Percentiles rank a stretch among this genome's conserved stretches.
These are phyloP conservation scores for Eremomyces bilateralis DNA, from an alignment of 495 filamentous ascomycete species.

Conservation along the genomic window DNA sequence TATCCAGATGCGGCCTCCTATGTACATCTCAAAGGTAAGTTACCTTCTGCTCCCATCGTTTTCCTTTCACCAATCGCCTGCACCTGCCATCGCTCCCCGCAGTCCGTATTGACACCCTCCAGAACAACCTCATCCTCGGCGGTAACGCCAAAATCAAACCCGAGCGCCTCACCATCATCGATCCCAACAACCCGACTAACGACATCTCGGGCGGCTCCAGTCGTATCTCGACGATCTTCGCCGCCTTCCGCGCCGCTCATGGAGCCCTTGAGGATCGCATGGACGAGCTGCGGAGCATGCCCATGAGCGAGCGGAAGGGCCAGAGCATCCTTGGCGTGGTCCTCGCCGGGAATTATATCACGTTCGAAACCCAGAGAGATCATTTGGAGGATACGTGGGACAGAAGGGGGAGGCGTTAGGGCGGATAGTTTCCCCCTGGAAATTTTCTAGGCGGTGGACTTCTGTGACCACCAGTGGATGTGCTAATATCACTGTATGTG, in stretches of 20 bases:
- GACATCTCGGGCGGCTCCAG: constrained; percentile 69
- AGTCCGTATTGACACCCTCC: too few relatives aligned
- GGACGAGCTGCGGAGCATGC: constrained; percentile 22
- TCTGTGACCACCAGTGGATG: too few relatives aligned
- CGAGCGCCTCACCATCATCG: constrained; percentile 51
- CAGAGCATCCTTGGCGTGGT: constrained; percentile 16
- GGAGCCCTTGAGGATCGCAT: constrained; percentile 33
- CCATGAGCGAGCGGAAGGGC: background rate
- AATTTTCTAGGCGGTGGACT: too few relatives aligned
- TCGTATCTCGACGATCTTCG: constrained; percentile 37
- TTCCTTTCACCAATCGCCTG: too few relatives aligned
- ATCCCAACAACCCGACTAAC: constrained; percentile 65
- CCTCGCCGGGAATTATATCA: constrained; percentile 18
- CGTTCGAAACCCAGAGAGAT: constrained; percentile 14
- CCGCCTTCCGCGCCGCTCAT: constrained; percentile 41
- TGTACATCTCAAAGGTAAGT: constrained; percentile 48
- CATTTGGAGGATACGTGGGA: background rate
- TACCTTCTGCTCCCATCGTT: too few relatives aligned
- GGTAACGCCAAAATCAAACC: constrained; percentile 22
- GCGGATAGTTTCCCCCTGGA: too few relatives aligned
- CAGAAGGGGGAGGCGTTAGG: too few relatives aligned
- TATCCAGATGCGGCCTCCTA: constrained; percentile 53
- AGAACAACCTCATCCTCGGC: too few relatives aligned
- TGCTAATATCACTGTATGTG: too few relatives aligned
- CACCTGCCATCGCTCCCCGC: too few relatives aligned